Conservation (phyloP, 352 stramenopile species). For the Pythium volutum region DNA sequence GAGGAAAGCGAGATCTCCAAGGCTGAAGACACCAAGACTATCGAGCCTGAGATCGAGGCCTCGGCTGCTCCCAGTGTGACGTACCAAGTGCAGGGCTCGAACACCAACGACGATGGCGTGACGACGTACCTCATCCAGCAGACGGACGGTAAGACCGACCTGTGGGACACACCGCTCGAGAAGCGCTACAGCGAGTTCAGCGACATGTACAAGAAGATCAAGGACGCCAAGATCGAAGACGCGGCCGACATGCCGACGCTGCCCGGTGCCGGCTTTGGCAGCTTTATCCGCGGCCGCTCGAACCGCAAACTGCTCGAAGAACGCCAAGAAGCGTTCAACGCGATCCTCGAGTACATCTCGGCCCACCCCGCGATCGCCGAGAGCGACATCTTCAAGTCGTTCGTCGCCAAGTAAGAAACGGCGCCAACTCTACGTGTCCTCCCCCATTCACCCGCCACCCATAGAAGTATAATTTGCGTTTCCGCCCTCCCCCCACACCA, state of each 20-base stretch:
- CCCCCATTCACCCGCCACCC: too few relatives aligned
- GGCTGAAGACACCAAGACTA: conserved; percentile 1
- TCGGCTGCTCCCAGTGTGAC: not conserved
- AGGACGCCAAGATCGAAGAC: conserved; percentile 31
- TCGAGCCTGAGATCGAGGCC: conserved; percentile 18
- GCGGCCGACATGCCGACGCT: conserved; percentile 34
- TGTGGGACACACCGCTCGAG: conserved; percentile 31
- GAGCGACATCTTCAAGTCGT: conserved; percentile 46
- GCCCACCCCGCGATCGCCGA: conserved; percentile 35
- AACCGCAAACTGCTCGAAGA: conserved; percentile 40
- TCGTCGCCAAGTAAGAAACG: conserved; percentile 22
- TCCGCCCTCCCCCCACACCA: too few relatives aligned
- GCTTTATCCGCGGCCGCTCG: conserved; percentile 47
- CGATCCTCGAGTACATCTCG: conserved; percentile 46
- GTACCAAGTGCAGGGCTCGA: conserved; percentile 45
- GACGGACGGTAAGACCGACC: conserved; percentile 22
- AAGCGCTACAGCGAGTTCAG: conserved; percentile 56
- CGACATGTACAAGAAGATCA: conserved; percentile 46
- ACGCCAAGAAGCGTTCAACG: conserved; percentile 42
- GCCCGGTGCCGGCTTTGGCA: conserved; percentile 33
- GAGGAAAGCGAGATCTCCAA: conserved; percentile 13
- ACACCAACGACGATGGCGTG: conserved; percentile 40
- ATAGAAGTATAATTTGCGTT: too few relatives aligned
- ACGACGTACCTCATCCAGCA: conserved; percentile 57
- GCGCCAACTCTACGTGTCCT: not conserved